Evolutionary conservation across 2,329 filamentous ascomycete genomes (phyloP).

Genomic region (Xylariaceae sp.): DNA sequence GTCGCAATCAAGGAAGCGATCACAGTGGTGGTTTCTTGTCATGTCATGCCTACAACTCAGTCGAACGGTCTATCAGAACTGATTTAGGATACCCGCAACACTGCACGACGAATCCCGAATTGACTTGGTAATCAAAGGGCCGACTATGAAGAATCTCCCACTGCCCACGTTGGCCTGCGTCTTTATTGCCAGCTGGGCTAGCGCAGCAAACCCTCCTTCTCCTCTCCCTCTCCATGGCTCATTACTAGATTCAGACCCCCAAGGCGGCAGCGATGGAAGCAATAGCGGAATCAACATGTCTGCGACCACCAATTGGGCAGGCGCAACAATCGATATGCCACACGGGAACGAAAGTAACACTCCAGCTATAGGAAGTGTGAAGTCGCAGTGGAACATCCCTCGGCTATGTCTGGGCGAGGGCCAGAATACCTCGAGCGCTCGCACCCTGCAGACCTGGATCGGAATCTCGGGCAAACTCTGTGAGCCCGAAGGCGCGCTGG

Average conservation of each 20-base stretch:
- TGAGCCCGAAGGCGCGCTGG: neutral
- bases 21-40: too few species aligned
- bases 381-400: neutral
- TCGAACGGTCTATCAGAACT: too few species aligned
- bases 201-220: neutral
- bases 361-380: neutral
- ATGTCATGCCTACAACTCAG: too few species aligned
- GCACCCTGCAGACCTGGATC: conserved; percentile 4
- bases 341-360: neutral
- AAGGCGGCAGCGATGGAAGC: too few species aligned
- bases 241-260: too few species aligned
- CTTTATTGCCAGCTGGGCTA: neutral
- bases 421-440: neutral
- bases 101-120: too few species aligned
- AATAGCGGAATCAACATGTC: neutral
- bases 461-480: neutral
- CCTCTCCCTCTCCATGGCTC: neutral
- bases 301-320: neutral
- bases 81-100: too few species aligned
- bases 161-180: neutral
- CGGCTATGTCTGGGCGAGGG: conserved; percentile 1
- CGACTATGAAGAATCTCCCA: too few species aligned
- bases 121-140: too few species aligned
- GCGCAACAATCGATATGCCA: conserved; percentile 9
- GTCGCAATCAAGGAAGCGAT: too few species aligned